Base-by-base conservation (phyloP, 1,139 yeast genomes). In the Geotrichum klebahnii region DNA sequence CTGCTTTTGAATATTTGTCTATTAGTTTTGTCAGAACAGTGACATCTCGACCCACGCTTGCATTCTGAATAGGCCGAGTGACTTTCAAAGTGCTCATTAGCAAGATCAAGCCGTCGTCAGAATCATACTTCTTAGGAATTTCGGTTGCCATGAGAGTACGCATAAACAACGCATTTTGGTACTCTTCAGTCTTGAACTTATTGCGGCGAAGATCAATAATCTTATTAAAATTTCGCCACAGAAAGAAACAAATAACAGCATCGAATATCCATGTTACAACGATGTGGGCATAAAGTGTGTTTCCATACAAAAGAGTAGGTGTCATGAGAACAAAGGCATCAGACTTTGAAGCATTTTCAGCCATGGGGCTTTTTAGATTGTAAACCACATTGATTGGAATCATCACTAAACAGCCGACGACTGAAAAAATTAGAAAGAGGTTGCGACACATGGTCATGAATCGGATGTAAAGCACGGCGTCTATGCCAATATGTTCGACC, bases 361-460 rank as follows among this genome's bases (percentile, higher is more conserved):
- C 59, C 14, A 54, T 50, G 10, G 59, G 47, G 31, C 20, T 28
- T 36, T 53, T 53, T 42, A 62, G 50, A 44, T 70, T 69, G 58
- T 55, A 68, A 33, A 57, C 55, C 29, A 71, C 65, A 51, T 71
- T 70, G 53, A 71, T 59, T 9, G 75, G 75, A 5, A 71, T 64
- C 9, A 68, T 69, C 5, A 67, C 61, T 3, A 62, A 58, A 48
- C 70, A 63, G 2, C 67, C 67, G 3, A 71, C 28, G n/a, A 69
- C 41, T 2, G 73, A 58, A 17, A 68, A 53, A 8, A 64, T 50
- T 9, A 61, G 44, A 48, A 70, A 68, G 20, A 67, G 54, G 53
- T 65, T 60, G 16, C 72, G 59, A 46, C 65, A 57, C 71, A 70
- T 65, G 16, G 56, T 56, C 32, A 62, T 56, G 47, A 68, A 67